Percentiles rank a stretch among this genome's conserved stretches.
phyloP scores from a whole-genome alignment of 169 alveolate species.

The Theileria orientalis region DNA sequence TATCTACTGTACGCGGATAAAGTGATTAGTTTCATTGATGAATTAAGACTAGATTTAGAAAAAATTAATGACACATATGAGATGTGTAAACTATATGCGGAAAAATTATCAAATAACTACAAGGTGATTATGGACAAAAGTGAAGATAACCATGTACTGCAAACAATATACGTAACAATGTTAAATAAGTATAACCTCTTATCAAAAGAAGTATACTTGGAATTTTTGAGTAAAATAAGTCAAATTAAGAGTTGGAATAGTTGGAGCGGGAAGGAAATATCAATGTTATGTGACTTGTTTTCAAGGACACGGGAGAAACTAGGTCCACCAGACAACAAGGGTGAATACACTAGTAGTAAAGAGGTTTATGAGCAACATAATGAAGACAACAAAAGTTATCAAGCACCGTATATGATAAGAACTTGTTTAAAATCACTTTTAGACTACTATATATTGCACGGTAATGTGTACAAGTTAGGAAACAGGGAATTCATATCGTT shows the following conservation, averaged over 20 bases:
- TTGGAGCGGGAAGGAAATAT: constrained; percentile 27
- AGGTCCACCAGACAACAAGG: too few relatives aligned
- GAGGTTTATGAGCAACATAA: too few relatives aligned
- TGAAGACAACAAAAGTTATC: neutral
- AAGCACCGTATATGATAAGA: neutral
- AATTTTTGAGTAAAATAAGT: neutral
- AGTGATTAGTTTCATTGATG: neutral
- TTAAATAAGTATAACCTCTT: constrained; percentile 10
- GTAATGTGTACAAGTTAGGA: neutral
- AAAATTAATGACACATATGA: neutral
- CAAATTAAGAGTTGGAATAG: neutral
- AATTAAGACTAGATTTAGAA: neutral
- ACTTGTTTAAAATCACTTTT: neutral
- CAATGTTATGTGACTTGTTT: constrained; percentile 42
- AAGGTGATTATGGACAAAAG: too few relatives aligned
- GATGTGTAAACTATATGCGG: neutral
- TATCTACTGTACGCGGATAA: constrained; percentile 5
- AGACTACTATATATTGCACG: neutral
- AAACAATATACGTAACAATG: constrained; percentile 22
- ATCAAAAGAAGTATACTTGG: neutral
- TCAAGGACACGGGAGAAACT: neutral
- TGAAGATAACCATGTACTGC: neutral
- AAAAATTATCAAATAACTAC: neutral
- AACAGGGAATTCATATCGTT: constrained; percentile 6
- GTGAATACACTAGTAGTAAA: too few relatives aligned